Conservation (phyloP, 352 stramenopile species). For the Phytophthora litchii region DNA sequence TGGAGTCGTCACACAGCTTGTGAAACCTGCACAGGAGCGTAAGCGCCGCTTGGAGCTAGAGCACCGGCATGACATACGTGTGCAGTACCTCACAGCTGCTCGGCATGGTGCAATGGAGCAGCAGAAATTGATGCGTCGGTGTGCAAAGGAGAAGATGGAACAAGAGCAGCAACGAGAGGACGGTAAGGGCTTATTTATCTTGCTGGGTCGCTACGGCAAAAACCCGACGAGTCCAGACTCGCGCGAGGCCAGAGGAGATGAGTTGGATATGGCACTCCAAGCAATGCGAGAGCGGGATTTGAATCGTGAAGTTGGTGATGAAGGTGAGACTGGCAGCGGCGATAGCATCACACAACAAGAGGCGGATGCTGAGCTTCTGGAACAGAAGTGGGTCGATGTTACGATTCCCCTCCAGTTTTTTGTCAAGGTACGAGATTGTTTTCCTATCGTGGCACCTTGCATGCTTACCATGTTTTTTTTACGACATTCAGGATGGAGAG, state of each 20-base stretch:
- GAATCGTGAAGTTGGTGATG: slow-evolving; percentile 30
- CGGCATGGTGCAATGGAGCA: slow-evolving; percentile 63
- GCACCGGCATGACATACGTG: slow-evolving; percentile 47
- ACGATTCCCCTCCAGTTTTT: slow-evolving; percentile 85
- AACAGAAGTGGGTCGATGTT: slow-evolving; percentile 77
- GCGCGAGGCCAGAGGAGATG: slow-evolving; percentile 26
- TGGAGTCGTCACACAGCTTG: slow-evolving; percentile 65
- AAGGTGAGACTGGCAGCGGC: slow-evolving; percentile 15
- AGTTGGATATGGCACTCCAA: slow-evolving; percentile 24
- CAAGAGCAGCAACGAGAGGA: slow-evolving; percentile 50
- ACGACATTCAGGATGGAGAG: slow-evolving; percentile 48
- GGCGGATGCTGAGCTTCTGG: slow-evolving; percentile 27
- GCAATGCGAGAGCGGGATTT: slow-evolving; percentile 25
- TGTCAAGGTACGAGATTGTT: slow-evolving; percentile 47
- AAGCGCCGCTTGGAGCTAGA: slow-evolving; percentile 55
- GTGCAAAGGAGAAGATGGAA: slow-evolving; percentile 64
- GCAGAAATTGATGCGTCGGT: slow-evolving; percentile 75
- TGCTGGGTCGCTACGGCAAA: slow-evolving; percentile 77
- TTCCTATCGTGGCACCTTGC: not conserved
- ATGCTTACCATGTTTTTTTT: slow-evolving; percentile 9
- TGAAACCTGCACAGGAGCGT: slow-evolving; percentile 71
- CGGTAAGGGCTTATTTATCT: slow-evolving; percentile 66
- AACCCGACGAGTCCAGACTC: slow-evolving; percentile 67
- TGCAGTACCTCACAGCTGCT: slow-evolving; percentile 66
- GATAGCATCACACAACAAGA: slow-evolving; percentile 27